These are phyloP conservation scores for Stagonosporopsis vannaccii DNA, from an alignment of 2,329 filamentous ascomycete species.

Conservation along the genomic window DNA sequence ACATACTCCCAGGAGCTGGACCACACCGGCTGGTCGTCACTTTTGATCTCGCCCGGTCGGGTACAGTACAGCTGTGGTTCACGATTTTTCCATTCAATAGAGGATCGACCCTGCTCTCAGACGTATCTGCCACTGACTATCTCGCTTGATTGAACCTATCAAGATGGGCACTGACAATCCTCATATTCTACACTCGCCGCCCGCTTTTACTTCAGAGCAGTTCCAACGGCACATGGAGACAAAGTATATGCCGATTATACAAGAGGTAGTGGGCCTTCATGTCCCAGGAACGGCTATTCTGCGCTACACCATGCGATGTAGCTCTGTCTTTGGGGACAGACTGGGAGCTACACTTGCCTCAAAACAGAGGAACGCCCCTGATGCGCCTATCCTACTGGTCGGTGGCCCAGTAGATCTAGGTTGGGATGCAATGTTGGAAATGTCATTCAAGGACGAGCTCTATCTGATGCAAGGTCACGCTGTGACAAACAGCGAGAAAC, in stretches of 20 bases:
- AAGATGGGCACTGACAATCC: conserved; percentile 4
- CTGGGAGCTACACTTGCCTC: conserved; percentile 24
- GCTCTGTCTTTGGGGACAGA: conserved; percentile 27
- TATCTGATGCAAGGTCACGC: conserved; percentile 33
- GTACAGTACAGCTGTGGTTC: too few species aligned
- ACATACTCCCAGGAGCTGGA: too few species aligned
- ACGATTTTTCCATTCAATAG: not conserved
- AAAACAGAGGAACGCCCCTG: conserved; percentile 16
- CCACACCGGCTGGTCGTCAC: too few species aligned
- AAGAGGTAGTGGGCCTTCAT: conserved; percentile 25
- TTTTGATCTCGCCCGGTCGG: too few species aligned
- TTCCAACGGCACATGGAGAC: conserved; percentile 28
- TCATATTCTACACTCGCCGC: conserved; percentile 28
- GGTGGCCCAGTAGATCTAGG: conserved; percentile 25
- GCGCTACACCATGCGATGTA: conserved; percentile 25
- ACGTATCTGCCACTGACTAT: not conserved
- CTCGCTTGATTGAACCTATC: too few species aligned
- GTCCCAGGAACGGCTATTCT: conserved; percentile 16
- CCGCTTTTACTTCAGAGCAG: conserved; percentile 24
- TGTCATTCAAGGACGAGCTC: conserved; percentile 33
- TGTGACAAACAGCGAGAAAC: conserved; percentile 23
- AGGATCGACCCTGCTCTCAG: not conserved
- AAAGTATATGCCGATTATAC: conserved; percentile 25
- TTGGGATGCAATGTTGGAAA: conserved; percentile 31
- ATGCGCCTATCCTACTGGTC: conserved; percentile 30